Conservation (phyloP, 2,329 filamentous ascomycete genomes). For the Trichoderma aggressivum region DNA sequence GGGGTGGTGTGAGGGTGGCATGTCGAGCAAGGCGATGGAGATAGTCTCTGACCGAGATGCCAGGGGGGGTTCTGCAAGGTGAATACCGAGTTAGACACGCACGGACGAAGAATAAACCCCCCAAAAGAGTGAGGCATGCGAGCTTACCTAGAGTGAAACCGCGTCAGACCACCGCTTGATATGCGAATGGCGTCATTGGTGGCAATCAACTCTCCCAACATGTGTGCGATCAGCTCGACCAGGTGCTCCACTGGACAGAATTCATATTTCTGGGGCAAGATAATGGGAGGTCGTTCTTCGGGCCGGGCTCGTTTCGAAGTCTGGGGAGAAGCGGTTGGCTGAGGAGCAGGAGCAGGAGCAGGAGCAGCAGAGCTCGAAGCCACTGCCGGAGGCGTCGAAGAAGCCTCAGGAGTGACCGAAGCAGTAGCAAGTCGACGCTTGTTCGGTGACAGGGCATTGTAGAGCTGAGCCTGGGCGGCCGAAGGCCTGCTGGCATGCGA, state of each 20-base stretch:
- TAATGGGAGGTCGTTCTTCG: conserved; percentile 50
- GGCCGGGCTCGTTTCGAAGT: conserved; percentile 52
- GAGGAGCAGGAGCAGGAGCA: not conserved
- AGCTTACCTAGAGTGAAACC: conserved; percentile 85
- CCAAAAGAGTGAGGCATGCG: not conserved
- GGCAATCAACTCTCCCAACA: conserved; percentile 91
- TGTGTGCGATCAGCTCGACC: conserved; percentile 85
- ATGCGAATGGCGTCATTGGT: conserved; percentile 84
- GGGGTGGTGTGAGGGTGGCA: conserved; percentile 85
- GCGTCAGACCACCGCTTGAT: conserved; percentile 75
- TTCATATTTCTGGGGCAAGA: conserved; percentile 74
- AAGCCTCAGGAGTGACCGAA: not conserved
- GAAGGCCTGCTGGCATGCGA: not conserved
- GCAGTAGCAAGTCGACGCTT: conserved; percentile 33
- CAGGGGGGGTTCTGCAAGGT: conserved; percentile 58
- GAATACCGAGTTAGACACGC: not conserved
- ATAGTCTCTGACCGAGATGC: conserved; percentile 92
- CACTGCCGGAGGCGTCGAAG: not conserved
- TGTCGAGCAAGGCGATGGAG: conserved; percentile 89
- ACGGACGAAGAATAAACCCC: not conserved
- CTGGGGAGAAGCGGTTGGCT: conserved; percentile 29
- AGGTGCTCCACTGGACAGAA: conserved; percentile 79
- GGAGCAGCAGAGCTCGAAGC: not conserved
- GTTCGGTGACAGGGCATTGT: conserved; percentile 29
- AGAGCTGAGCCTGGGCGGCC: conserved; percentile 1